phyloP scores from a whole-genome alignment of 202 grass and related monocot species.

The Elaeis oleifera region DNA sequence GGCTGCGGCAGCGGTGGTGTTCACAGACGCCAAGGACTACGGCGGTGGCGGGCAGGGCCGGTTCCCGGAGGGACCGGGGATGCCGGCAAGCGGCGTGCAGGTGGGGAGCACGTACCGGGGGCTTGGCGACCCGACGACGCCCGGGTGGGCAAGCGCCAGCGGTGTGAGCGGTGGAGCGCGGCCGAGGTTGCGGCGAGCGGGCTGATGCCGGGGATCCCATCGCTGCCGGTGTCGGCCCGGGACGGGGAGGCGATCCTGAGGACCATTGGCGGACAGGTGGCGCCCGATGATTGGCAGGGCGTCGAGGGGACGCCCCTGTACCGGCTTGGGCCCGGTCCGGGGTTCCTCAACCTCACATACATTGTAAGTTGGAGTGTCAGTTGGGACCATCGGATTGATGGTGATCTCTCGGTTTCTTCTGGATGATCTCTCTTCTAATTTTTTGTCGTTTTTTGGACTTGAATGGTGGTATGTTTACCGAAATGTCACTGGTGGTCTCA shows the following conservation, averaged over 20 bases:
- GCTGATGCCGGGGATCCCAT: conserved; percentile 48
- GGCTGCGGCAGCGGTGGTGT: conserved; percentile 39
- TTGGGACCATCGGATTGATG: too few species aligned
- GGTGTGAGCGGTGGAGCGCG: conserved; percentile 44
- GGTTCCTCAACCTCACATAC: conserved; percentile 68
- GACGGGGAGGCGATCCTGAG: conserved; percentile 50
- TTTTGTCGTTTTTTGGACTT: too few species aligned
- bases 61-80: conserved; percentile 48
- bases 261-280: conserved; percentile 41
- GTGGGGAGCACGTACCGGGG: conserved; percentile 51
- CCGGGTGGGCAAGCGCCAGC: conserved; percentile 41
- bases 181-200: conserved; percentile 46
- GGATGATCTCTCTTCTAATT: too few species aligned
- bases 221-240: conserved; percentile 52
- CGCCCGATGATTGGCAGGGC: conserved; percentile 64
- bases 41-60: conserved; percentile 21
- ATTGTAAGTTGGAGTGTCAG: conserved; percentile 23
- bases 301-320: conserved; percentile 36
- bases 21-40: conserved; percentile 64
- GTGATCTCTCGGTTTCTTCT: too few species aligned
- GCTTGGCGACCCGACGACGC: conserved; percentile 66
- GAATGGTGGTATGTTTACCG: too few species aligned
- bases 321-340: conserved; percentile 58
- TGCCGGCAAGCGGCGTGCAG: conserved; percentile 71
- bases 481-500: too few species aligned